Percentiles rank a stretch among this genome's conserved stretches.
Evolutionary conservation across 352 stramenopile genomes (phyloP).

Genomic region (Globisporangium echinulatum): DNA sequence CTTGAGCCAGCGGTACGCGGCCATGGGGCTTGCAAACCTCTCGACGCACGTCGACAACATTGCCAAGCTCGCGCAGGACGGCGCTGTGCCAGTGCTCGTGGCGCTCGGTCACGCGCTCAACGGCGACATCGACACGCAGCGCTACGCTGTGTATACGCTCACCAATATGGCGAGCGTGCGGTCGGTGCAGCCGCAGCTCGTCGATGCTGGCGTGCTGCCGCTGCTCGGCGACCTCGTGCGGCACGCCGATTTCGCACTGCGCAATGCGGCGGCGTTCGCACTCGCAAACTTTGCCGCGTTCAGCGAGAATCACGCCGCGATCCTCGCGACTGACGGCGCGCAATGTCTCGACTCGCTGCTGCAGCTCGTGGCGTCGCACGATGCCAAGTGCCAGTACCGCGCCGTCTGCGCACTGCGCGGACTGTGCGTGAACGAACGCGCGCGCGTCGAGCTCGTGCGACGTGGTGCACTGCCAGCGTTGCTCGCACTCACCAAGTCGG

Average conservation of each 20-base stretch:
- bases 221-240: slow-evolving; percentile 70
- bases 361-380: slow-evolving; percentile 45
- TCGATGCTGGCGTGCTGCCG: slow-evolving; percentile 66
- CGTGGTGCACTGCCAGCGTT: slow-evolving; percentile 82
- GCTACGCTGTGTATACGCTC: slow-evolving; percentile 90
- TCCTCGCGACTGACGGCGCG: slow-evolving; percentile 48
- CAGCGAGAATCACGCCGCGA: slow-evolving; percentile 81
- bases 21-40: slow-evolving; percentile 95
- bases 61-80: slow-evolving; percentile 88
- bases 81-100: slow-evolving; percentile 83
- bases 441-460: slow-evolving; percentile 88
- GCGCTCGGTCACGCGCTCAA: slow-evolving; percentile 81
- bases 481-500: slow-evolving; percentile 85
- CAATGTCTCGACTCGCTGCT: slow-evolving; percentile 53
- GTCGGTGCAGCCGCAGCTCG: slow-evolving; percentile 77
- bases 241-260: slow-evolving; percentile 75
- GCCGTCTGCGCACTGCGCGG: slow-evolving; percentile 89
- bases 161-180: slow-evolving; percentile 90
- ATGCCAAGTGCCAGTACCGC: slow-evolving; percentile 84
- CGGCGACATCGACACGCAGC: slow-evolving; percentile 88
- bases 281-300: slow-evolving; percentile 94
- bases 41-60: slow-evolving; percentile 90
- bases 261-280: slow-evolving; percentile 88
- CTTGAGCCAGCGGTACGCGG: slow-evolving; percentile 90
- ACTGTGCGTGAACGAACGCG: slow-evolving; percentile 83